phyloP scores from a whole-genome alignment of 352 stramenopile species.

The Pythium biforme region DNA sequence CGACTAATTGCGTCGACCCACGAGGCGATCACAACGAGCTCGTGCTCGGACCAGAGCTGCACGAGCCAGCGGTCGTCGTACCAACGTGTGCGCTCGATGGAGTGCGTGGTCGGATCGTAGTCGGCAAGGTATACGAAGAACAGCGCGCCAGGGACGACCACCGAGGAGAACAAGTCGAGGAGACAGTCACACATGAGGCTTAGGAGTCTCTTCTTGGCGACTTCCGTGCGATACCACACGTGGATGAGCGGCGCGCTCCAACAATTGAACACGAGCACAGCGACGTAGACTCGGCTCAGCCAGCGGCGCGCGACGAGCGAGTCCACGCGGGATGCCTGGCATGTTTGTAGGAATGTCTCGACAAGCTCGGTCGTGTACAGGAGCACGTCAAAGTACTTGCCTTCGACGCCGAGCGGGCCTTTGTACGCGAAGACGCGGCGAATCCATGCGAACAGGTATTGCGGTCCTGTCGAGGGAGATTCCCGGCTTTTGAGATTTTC shows the following conservation, averaged over 20 bases:
- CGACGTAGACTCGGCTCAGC: conserved; percentile 31
- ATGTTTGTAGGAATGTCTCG: conserved; percentile 32
- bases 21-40: background rate
- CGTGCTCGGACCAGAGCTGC: conserved; percentile 6
- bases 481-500: too few relatives aligned
- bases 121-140: conserved; percentile 11
- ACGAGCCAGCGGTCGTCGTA: conserved; percentile 16
- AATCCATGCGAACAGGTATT: too few relatives aligned
- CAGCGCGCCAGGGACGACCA: conserved; percentile 2
- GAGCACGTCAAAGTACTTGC: conserved; percentile 21
- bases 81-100: conserved; percentile 5
- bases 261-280: conserved; percentile 17
- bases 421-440: too few relatives aligned
- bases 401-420: conserved; percentile 25
- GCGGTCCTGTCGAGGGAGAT: too few relatives aligned
- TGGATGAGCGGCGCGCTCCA: conserved; percentile 13
- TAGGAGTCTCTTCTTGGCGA: background rate
- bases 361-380: conserved; percentile 25
- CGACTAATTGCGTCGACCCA: background rate
- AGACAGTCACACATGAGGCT: conserved; percentile 8
- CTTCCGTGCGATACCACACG: background rate
- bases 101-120: background rate
- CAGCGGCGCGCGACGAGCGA: conserved; percentile 20
- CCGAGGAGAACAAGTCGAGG: conserved; percentile 16
- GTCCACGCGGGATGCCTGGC: conserved; percentile 40